Evolutionary conservation across 441 rosid genomes (phyloP).

Genomic region (Gossypium davidsonii): DNA sequence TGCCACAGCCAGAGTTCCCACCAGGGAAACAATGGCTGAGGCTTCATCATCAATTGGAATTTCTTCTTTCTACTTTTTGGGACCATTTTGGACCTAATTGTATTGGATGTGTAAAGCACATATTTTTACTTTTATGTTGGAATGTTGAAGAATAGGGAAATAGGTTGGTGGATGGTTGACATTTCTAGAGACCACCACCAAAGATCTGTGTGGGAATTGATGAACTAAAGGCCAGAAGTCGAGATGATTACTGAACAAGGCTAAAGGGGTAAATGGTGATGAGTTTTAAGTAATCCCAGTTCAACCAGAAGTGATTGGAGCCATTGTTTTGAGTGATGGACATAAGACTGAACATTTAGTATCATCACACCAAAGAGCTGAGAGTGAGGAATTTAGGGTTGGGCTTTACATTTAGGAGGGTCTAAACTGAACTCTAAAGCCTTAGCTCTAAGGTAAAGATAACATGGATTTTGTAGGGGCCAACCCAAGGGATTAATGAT

Average conservation of each 20-base stretch:
- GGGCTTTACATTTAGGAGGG: too few relatives aligned
- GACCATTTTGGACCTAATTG: not conserved
- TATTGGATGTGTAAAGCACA: not conserved
- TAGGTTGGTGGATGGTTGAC: not conserved
- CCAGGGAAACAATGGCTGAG: not conserved
- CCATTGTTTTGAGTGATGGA: too few relatives aligned
- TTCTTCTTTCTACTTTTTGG: not conserved
- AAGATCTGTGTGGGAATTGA: not conserved
- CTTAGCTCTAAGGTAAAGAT: too few relatives aligned
- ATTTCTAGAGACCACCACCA: not conserved
- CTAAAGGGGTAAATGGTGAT: not conserved
- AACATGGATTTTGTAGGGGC: too few relatives aligned
- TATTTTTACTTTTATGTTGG: not conserved
- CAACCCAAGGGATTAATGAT: too few relatives aligned
- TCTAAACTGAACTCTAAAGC: too few relatives aligned
- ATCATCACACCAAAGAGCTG: too few relatives aligned
- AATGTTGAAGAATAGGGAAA: too few relatives aligned
- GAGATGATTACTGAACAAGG: not conserved
- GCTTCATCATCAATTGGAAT: not conserved
- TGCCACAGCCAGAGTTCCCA: not conserved
- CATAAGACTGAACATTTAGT: too few relatives aligned
- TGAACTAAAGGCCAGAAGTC: not conserved
- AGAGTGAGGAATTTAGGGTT: too few relatives aligned
- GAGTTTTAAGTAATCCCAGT: not conserved
- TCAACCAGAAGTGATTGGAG: not conserved